phyloP scores from a whole-genome alignment of 768 basidiomycete species.

The Ephemerocybe angulata region DNA sequence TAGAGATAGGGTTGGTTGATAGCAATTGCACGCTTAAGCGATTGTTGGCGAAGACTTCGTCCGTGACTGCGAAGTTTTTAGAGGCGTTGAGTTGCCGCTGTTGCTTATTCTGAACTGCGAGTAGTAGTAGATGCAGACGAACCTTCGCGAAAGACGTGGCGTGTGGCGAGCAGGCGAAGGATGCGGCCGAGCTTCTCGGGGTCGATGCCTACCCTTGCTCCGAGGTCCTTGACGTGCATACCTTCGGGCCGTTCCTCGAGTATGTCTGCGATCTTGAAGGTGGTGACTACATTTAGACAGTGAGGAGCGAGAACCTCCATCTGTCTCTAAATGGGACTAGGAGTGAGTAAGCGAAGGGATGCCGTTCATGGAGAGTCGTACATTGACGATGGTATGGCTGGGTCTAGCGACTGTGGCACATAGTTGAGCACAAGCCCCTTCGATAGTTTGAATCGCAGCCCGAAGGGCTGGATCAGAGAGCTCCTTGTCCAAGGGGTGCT shows the following conservation, averaged over 20 bases:
- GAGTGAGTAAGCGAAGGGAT: background rate
- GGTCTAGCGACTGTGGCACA: constrained; percentile 28
- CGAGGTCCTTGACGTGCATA: constrained; percentile 31
- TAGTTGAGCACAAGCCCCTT: constrained; percentile 34
- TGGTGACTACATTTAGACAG: constrained; percentile 31
- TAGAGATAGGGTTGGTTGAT: constrained; percentile 17
- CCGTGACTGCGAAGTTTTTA: constrained; percentile 24
- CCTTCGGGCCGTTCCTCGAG: constrained; percentile 35
- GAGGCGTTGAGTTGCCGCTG: background rate
- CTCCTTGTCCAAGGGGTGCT: constrained; percentile 32
- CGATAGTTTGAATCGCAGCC: constrained; percentile 28
- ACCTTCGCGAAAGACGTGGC: constrained; percentile 37
- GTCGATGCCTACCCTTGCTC: constrained; percentile 27
- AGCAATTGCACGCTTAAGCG: constrained; percentile 33
- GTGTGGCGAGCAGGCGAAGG: constrained; percentile 36
- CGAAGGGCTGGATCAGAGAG: constrained; percentile 21
- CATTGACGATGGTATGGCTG: constrained; percentile 28
- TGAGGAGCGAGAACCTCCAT: constrained; percentile 27
- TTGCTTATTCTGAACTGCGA: background rate
- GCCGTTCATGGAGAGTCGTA: constrained; percentile 13
- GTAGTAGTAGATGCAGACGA: background rate
- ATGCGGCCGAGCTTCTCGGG: constrained; percentile 35
- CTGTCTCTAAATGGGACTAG: constrained; percentile 3
- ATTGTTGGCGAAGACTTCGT: constrained; percentile 40
- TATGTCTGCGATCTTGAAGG: constrained; percentile 35